Evolutionary conservation across 148 eudicot species (phyloP).

Genomic region (Pharnaceum exiguum): DNA sequence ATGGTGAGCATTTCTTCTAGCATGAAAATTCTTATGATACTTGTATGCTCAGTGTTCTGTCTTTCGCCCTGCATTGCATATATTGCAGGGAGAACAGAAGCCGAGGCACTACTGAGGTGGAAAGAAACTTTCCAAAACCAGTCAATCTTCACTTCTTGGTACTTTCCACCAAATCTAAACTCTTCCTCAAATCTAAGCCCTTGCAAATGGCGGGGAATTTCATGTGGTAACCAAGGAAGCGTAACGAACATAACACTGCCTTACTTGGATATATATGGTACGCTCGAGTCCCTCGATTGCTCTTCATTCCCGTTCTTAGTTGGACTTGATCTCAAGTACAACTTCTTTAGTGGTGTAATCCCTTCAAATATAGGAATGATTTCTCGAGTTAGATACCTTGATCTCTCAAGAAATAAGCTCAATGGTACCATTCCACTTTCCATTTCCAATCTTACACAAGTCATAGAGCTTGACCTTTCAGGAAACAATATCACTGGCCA

Average conservation of each 20-base stretch:
- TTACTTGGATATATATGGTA: background rate
- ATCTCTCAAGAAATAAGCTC: slow-evolving; percentile 9
- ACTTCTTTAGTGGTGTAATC: slow-evolving; percentile 6
- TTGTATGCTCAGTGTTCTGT: background rate
- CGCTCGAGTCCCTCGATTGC: slow-evolving; percentile 13
- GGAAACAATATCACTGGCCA: slow-evolving; percentile 10
- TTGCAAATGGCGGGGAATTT: slow-evolving; percentile 16
- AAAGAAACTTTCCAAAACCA: slow-evolving; percentile 11
- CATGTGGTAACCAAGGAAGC: slow-evolving; percentile 7
- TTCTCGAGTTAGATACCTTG: slow-evolving; percentile 4
- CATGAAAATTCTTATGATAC: no score
- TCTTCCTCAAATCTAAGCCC: slow-evolving; percentile 10
- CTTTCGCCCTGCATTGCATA: background rate
- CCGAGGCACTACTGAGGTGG: slow-evolving; percentile 8
- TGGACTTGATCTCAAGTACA: slow-evolving; percentile 11
- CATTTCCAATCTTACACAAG: slow-evolving; percentile 10
- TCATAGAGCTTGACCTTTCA: slow-evolving; percentile 5
- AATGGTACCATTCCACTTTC: slow-evolving; percentile 10
- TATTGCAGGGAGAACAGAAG: slow-evolving; percentile 9
- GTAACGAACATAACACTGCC: slow-evolving; percentile 17
- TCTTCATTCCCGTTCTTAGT: slow-evolving; percentile 19
- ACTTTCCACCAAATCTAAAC: background rate
- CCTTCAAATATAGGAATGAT: slow-evolving; percentile 12
- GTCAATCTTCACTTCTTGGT: slow-evolving; percentile 8
- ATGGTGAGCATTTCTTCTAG: no score